Evolutionary conservation across 1,284 basidiomycete species (phyloP).

Genomic region (Ceraceosorus bombacis): DNA sequence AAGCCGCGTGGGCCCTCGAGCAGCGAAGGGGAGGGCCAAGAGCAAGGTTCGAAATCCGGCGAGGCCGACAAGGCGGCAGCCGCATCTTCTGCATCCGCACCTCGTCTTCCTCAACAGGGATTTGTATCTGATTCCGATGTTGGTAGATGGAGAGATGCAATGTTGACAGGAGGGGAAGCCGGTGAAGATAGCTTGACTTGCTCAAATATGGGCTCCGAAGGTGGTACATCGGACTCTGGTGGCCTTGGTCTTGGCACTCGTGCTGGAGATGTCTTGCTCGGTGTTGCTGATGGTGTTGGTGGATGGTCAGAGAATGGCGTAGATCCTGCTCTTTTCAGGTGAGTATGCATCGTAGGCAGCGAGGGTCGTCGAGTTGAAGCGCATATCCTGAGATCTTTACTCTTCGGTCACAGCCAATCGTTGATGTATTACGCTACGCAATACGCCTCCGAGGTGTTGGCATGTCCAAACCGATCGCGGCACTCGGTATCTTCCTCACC

Average conservation of each 20-base stretch:
- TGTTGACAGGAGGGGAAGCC: conserved; percentile 54
- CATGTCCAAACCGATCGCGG: conserved; percentile 7
- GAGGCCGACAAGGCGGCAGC: conserved; percentile 11
- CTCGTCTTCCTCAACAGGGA: conserved; percentile 51
- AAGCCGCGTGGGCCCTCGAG: conserved; percentile 55
- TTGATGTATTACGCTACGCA: conserved; percentile 64
- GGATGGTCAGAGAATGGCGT: conserved; percentile 69
- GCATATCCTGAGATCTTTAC: neutral
- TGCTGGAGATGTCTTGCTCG: conserved; percentile 65
- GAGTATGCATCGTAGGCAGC: neutral
- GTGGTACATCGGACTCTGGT: conserved; percentile 3
- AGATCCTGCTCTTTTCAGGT: conserved; percentile 67
- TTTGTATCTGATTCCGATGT: conserved; percentile 62
- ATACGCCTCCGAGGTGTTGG: conserved; percentile 39
- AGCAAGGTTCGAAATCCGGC: too few relatives aligned
- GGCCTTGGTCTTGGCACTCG: too few relatives aligned
- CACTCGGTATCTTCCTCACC: neutral
- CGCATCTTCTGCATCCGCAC: neutral
- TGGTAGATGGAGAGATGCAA: conserved; percentile 62
- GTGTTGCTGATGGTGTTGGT: conserved; percentile 63
- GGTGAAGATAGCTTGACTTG: conserved; percentile 51
- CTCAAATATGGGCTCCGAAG: conserved; percentile 55
- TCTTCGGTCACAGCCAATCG: conserved; percentile 50
- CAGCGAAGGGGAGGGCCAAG: neutral
- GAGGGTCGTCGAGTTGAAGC: neutral